These are phyloP conservation scores for Quercus engelmannii DNA, from an alignment of 306 rosid species.

Conservation along the genomic window DNA sequence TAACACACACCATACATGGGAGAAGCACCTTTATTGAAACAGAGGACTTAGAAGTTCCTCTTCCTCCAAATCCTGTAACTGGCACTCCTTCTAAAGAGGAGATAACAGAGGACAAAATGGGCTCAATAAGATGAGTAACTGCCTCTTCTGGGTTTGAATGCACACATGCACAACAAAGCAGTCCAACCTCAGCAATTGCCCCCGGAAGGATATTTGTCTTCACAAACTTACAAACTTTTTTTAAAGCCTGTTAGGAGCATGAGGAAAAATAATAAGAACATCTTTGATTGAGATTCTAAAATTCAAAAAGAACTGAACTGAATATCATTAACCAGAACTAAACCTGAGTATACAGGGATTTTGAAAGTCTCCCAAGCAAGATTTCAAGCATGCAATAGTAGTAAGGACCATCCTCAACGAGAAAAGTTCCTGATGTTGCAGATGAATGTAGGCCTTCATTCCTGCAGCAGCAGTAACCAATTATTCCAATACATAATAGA, in stretches of 20 bases:
- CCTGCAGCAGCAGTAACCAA: conserved; percentile 52
- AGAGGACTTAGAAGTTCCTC: conserved; percentile 50
- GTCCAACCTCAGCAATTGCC: conserved; percentile 96
- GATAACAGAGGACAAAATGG: conserved; percentile 69
- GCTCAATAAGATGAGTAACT: conserved; percentile 76
- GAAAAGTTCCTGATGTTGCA: conserved; percentile 89
- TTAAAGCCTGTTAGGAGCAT: conserved; percentile 66
- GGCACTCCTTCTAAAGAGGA: conserved; percentile 85
- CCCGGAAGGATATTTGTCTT: conserved; percentile 97
- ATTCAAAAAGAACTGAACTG: neutral
- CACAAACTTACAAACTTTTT: conserved; percentile 91
- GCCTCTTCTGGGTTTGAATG: conserved; percentile 95
- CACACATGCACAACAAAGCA: conserved; percentile 95
- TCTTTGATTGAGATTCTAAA: conserved; percentile 6
- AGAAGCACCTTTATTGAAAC: conserved; percentile 61
- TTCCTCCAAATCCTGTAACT: conserved; percentile 80
- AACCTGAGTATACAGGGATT: conserved; percentile 80
- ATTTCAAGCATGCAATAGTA: conserved; percentile 94
- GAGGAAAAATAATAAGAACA: conserved; percentile 20
- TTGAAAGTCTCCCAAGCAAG: conserved; percentile 88
- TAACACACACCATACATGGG: conserved; percentile 18
- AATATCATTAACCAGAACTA: conserved; percentile 13
- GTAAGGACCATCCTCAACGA: conserved; percentile 96
- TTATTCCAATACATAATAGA: conserved; percentile 5
- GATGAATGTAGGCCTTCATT: conserved; percentile 89